phyloP scores from a whole-genome alignment of 1,139 yeast species.

The Pichia sp. region DNA sequence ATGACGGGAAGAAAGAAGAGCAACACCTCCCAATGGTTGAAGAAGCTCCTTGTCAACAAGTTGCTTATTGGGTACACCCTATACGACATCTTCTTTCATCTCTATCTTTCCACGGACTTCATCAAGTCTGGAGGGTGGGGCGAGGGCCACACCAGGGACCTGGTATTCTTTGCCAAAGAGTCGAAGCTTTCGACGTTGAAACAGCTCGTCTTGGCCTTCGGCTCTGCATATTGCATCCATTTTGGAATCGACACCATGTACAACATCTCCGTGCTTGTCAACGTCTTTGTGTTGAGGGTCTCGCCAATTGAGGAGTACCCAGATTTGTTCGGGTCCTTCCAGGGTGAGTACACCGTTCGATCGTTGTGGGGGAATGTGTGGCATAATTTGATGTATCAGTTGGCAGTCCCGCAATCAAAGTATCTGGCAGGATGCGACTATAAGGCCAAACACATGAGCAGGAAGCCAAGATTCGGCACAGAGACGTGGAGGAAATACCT shows the following conservation, averaged over 20 bases:
- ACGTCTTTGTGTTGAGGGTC: constrained; percentile 4
- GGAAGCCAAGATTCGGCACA: constrained; percentile 3
- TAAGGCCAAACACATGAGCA: constrained; percentile 4
- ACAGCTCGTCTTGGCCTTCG: constrained; percentile 13
- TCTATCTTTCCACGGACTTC: constrained; percentile 16
- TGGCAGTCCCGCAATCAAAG: constrained; percentile 19
- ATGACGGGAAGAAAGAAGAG: background rate
- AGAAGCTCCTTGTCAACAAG: constrained; percentile 1
- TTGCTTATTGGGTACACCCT: constrained; percentile 11
- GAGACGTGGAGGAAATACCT: constrained; percentile 11
- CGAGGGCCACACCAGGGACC: constrained; percentile 5
- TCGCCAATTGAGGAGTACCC: constrained; percentile 14
- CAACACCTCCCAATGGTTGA: constrained; percentile 5
- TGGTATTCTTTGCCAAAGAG: constrained; percentile 9
- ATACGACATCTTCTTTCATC: constrained; percentile 15
- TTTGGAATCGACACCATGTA: constrained; percentile 17
- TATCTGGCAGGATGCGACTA: constrained; percentile 9
- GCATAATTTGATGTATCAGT: constrained; percentile 22
- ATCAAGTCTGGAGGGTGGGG: constrained; percentile 20
- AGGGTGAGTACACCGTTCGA: constrained; percentile 15
- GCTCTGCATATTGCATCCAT: constrained; percentile 16
- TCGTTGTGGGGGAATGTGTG: constrained; percentile 22
- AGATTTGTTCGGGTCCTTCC: constrained; percentile 18
- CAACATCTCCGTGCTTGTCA: constrained; percentile 6
- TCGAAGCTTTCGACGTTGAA: constrained; percentile 14